These are phyloP conservation scores for Boechera stricta DNA, from an alignment of 345 rosid species.

Conservation along the genomic window DNA sequence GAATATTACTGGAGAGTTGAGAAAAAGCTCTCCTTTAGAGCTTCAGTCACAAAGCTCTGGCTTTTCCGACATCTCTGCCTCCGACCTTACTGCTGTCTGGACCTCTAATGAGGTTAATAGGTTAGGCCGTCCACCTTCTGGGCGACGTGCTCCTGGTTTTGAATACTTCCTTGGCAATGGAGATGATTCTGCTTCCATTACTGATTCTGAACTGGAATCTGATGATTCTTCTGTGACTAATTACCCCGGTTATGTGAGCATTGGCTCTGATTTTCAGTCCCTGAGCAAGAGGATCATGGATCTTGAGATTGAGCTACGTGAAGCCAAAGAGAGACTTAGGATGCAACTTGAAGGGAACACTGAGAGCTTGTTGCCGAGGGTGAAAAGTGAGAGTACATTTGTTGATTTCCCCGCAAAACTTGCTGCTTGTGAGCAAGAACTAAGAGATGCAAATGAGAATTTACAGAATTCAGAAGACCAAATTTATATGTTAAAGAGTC, in stretches of 20 bases:
- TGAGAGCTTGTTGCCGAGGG: constrained; percentile 45
- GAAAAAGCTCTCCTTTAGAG: constrained; percentile 59
- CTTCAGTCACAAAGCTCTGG: constrained; percentile 71
- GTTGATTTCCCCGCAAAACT: constrained; percentile 53
- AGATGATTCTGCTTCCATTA: constrained; percentile 65
- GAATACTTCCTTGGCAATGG: constrained; percentile 70
- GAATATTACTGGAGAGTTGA: constrained; percentile 69
- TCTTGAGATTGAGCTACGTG: constrained; percentile 67
- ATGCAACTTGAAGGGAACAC: constrained; percentile 54
- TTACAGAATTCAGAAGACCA: constrained; percentile 59
- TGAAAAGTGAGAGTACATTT: constrained; percentile 43
- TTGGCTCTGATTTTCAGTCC: constrained; percentile 57
- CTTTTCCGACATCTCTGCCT: constrained; percentile 52
- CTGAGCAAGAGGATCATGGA: constrained; percentile 54
- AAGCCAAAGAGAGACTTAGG: constrained; percentile 59
- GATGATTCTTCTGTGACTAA: constrained; percentile 75
- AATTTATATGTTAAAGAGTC: constrained; percentile 54
- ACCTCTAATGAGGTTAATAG: constrained; percentile 49
- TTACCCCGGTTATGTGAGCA: constrained; percentile 53
- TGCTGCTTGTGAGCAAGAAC: constrained; percentile 62
- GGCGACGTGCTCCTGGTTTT: constrained; percentile 68
- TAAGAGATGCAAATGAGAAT: constrained; percentile 58
- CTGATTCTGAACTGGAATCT: constrained; percentile 77
- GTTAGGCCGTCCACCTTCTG: constrained; percentile 54
- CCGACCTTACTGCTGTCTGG: constrained; percentile 47